Evolutionary conservation across 345 rosid species (phyloP), one percentile per base, ranked within the genome.

Genomic region (Dimocarpus longan): DNA sequence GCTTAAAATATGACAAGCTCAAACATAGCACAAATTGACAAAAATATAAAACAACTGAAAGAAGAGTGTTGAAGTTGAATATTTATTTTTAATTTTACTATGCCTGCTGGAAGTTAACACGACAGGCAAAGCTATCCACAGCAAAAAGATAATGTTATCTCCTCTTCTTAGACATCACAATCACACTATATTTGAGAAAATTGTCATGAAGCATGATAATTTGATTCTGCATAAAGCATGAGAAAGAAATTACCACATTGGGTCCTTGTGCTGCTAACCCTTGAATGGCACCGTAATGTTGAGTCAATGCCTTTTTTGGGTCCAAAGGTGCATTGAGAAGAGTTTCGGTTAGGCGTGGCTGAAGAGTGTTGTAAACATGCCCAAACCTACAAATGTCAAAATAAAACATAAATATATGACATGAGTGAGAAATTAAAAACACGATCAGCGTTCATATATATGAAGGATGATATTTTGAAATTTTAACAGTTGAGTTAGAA

Each of bases 241-340:
- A 66, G 50, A 70, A 73, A 81, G 83, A 82, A 40, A 54, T 78
- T 94, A 96, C 99, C 88, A 94, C 93, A 84, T 91, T 91, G 79
- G 97, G 91, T 70, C 98, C 98, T 75, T 94, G 79, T 63, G 97
- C 92, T 77, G 95, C 92, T 86, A 94, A 84, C 81, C 99, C 99
- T 90, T 94, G 97, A 83, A 94, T 86, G 71, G 98, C 98, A 63
- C 98, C 99, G 82, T 94, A 96, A 79, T 96, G 99, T 82, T 95
- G 98, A 56, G 97, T 91, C 85, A 96, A 79, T 39, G 97, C 86
- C 75, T 88, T 91, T 83, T 90, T 93, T 75, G 98, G 95, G 84
- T 94, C 97, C 89, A 93, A 84, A 80, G 93, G 87, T 50, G 98
- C 92, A 82, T 88, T 96, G 81, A 96, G 78, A 85, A 96, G 87